Evolutionary conservation across 1,139 yeast genomes (phyloP), one percentile per base, ranked within the genome.

Genomic region (Groenewaldozyma sp.): DNA sequence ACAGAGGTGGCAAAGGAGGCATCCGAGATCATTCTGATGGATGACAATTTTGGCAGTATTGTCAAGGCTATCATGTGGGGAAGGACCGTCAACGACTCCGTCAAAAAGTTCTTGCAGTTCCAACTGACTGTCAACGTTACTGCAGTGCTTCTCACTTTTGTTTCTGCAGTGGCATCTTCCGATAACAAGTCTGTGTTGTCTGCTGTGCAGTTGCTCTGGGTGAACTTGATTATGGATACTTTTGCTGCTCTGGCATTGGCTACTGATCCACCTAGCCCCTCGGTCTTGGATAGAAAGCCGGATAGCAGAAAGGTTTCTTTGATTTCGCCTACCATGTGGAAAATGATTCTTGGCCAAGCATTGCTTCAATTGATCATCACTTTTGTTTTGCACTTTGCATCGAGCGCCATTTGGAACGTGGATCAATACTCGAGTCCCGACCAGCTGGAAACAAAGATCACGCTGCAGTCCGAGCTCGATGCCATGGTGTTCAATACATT

Each of bases 41-140:
- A 93, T 57, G 98, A 91, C 64, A 94, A 91, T 65, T 91, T 91
- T 56, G 72, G 88, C 7, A 91, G 94, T 41, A 91, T 91, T 60
- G 97, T 91, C 38, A 86, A 86, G 61, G 99, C 98, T n/a, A 84
- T 91, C 56, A 84, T 86, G 64, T 93, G 98, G 98, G 99, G 99
- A 43, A 76, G 99, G 62, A 88, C 97, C 40, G 98, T 93, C 46
- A 82, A 94, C 16, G 80, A 82, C 27, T 87, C 97, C 2, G 94
- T 91, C 56, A 86, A 87, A 62, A 91, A 91, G 62, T 91, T 91
- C 57, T 79, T 91, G 58, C 98, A 88, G 64, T 91, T 91, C 62
- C 98, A 91, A 63, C 70, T 91, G 52, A 91, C 98, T 3, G 99
- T 91, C 42, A 93, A 91, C 56, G 75, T 91, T 40, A 91, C 98